Conservation (phyloP, 257 asterid genomes). For the Solanum ahanhuiri region DNA sequence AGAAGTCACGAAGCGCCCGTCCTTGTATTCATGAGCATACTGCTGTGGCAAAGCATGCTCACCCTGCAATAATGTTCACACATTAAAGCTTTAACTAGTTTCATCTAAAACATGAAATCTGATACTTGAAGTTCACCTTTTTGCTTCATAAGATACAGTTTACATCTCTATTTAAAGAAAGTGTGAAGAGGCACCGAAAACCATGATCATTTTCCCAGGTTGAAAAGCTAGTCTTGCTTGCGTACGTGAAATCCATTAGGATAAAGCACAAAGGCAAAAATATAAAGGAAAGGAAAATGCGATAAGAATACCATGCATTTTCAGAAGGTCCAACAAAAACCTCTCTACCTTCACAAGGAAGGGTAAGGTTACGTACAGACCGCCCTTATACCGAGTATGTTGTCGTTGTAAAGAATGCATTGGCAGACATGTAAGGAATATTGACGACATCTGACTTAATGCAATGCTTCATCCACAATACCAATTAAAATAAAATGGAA, state of each 20-base stretch:
- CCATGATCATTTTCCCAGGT: background rate
- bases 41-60: slow-evolving; percentile 95
- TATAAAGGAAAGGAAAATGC: background rate
- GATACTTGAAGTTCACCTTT: background rate
- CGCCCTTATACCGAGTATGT: background rate
- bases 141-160: background rate
- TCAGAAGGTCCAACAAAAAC: background rate
- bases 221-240: background rate
- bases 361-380: background rate
- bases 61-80: slow-evolving; percentile 34
- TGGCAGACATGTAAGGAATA: background rate
- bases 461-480: background rate
- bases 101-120: background rate
- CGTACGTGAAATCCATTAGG: background rate
- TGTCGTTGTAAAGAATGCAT: background rate
- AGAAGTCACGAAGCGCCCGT: slow-evolving; percentile 71
- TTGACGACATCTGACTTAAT: background rate
- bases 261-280: background rate
- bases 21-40: slow-evolving; percentile 59
- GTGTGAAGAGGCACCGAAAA: background rate
- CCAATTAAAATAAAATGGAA: background rate
- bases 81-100: background rate
- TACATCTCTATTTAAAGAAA: background rate
- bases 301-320: background rate
- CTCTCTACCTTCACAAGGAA: background rate